Evolutionary conservation across 306 rosid genomes (phyloP), one percentile per base, ranked within the genome.

Genomic region (Cyamopsis tetragonoloba): DNA sequence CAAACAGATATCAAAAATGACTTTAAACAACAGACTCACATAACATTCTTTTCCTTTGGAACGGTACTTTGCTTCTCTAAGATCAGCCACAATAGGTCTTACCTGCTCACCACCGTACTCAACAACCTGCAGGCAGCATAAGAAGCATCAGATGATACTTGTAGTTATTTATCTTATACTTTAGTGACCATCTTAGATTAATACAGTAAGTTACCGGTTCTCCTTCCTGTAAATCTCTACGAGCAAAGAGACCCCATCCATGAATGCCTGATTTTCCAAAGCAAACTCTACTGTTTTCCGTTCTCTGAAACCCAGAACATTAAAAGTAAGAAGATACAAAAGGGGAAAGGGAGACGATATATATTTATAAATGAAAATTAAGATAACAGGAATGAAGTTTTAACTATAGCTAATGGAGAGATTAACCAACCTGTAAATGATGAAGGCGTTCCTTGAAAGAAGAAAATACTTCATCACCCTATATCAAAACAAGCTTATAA

Each of bases 221-320:
- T 73, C 98, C 98, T 87, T 86, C 98, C 77, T 88, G 95, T 58
- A 93, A 80, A 70, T 88, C 81, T 71, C 77, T 81, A 19, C 91
- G 86, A 8, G 98, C 97, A 89, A 93, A 89, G 70, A 93, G 95
- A 38, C 98, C 98, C 98, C 98, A 93, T 72, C 96, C 96, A 76
- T 89, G 95, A 80, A 93, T 86, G 41, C 91, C 88, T 30, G 98
- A 93, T 80, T 88, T 93, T 44, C 98, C 96, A 20, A 81, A 79
- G 89, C 98, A 81, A 55, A 93, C 86, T 57, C 88, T 84, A 66
- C 57, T 66, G 38, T 62, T 81, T 81, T 86, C 95, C 19, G 87
- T 89, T 79, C 75, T 93, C 98, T 93, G 83, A 49, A 81, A 42
- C 74, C 54, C 79, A 66, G 66, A 69, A 66, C 46, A 59, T 32